phyloP scores from a whole-genome alignment of 495 filamentous ascomycete species.

The Podospora comata region DNA sequence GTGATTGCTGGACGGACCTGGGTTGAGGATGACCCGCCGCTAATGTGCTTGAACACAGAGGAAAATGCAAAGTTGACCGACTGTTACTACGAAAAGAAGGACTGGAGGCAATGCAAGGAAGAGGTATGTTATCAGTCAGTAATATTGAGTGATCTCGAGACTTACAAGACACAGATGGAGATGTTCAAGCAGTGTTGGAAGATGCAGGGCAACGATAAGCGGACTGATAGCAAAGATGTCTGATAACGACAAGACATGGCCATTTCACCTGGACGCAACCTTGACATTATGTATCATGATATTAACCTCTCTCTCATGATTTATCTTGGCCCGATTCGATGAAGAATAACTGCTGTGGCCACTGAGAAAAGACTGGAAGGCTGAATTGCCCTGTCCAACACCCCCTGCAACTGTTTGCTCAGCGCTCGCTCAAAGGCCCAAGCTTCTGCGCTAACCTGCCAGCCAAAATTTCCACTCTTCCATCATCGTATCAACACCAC shows the following conservation, averaged over 20 bases:
- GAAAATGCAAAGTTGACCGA: slow-evolving; percentile 91
- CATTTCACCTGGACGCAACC: background rate
- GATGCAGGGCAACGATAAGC: slow-evolving; percentile 77
- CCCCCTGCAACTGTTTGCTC: background rate
- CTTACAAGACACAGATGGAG: slow-evolving; percentile 68
- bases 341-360: too few relatives aligned
- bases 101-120: slow-evolving; percentile 85
- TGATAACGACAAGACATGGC: slow-evolving; percentile 18
- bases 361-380: too few relatives aligned
- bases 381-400: background rate
- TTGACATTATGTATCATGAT: background rate
- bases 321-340: background rate
- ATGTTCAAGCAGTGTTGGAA: slow-evolving; percentile 92
- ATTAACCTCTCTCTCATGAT: slow-evolving; percentile 3
- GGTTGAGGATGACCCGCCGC: slow-evolving; percentile 3
- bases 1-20: slow-evolving; percentile 8
- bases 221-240: slow-evolving; percentile 71
- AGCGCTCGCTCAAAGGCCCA: slow-evolving; percentile 17
- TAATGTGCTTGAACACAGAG: slow-evolving; percentile 44
- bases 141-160: slow-evolving; percentile 14
- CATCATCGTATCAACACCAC: background rate
- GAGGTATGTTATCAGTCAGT: slow-evolving; percentile 60
- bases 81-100: slow-evolving; percentile 94
- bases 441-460: slow-evolving; percentile 12
- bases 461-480: background rate